Conservation (phyloP, 441 rosid genomes). For the Gossypium gossypioides region DNA sequence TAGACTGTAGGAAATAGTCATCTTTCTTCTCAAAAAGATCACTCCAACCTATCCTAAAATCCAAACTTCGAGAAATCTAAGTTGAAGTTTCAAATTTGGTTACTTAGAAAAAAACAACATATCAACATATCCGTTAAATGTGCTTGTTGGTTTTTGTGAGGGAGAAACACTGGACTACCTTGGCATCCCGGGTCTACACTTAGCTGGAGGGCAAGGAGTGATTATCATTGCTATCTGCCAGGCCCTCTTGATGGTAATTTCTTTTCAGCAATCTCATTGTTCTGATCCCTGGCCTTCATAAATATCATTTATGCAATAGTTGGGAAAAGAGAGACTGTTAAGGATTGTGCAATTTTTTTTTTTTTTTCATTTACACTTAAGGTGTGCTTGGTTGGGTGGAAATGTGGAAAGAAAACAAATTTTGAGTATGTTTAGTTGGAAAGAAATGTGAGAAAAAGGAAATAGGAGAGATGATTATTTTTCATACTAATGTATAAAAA, state of each 20-base stretch:
- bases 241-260: slow-evolving; percentile 69
- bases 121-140: neutral
- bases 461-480: too few relatives aligned
- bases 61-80: neutral
- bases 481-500: too few relatives aligned
- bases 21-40: neutral
- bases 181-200: slow-evolving; percentile 84
- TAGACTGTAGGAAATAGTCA: neutral
- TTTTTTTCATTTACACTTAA: too few relatives aligned
- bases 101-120: neutral
- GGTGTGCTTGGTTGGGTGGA: too few relatives aligned
- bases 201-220: slow-evolving; percentile 93
- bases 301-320: neutral
- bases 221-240: slow-evolving; percentile 78
- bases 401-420: too few relatives aligned
- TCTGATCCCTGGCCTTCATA: neutral
- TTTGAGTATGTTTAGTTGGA: too few relatives aligned
- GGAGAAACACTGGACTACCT: slow-evolving; percentile 89
- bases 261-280: neutral
- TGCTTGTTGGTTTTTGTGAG: slow-evolving; percentile 24
- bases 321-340: neutral
- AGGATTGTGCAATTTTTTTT: neutral
- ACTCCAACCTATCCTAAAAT: neutral
- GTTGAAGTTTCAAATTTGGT: neutral
- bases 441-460: too few relatives aligned